phyloP scores from a whole-genome alignment of 805 yeast species.

The Peterozyma xylosa region DNA sequence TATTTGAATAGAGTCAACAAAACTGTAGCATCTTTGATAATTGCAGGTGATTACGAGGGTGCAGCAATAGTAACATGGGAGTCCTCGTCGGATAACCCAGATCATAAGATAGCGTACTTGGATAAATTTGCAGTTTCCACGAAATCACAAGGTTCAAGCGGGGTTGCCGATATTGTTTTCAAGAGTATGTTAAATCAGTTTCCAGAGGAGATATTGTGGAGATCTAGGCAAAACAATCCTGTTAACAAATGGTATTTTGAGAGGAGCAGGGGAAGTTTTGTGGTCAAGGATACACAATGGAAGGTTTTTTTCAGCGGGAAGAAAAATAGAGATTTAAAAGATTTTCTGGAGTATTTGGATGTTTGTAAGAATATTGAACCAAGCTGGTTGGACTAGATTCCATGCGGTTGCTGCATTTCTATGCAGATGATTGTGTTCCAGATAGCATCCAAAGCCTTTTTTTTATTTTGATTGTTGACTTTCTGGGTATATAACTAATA shows the following conservation, averaged over 20 bases:
- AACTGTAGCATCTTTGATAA: conserved; percentile 64
- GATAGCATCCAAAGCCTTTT: no score
- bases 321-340: conserved; percentile 20
- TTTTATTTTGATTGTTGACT: no score
- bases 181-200: conserved; percentile 66
- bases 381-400: conserved; percentile 24
- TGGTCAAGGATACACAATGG: conserved; percentile 30
- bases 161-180: conserved; percentile 89
- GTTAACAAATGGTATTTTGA: conserved; percentile 98
- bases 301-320: conserved; percentile 35
- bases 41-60: conserved; percentile 94
- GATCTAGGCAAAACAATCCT: conserved; percentile 80
- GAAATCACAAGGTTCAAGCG: conserved; percentile 81
- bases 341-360: conserved; percentile 38
- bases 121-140: conserved; percentile 92
- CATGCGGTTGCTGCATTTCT: no score
- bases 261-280: conserved; percentile 65
- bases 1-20: conserved; percentile 63
- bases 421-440: no score
- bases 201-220: conserved; percentile 77
- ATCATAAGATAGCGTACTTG: conserved; percentile 56
- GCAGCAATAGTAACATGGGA: conserved; percentile 92
- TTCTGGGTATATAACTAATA: no score
- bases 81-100: conserved; percentile 14
- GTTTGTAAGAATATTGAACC: conserved; percentile 55